Percentiles rank a stretch among this genome's conserved stretches.
Evolutionary conservation across 1,284 basidiomycete species (phyloP).

Genomic region (Melampsora americana): DNA sequence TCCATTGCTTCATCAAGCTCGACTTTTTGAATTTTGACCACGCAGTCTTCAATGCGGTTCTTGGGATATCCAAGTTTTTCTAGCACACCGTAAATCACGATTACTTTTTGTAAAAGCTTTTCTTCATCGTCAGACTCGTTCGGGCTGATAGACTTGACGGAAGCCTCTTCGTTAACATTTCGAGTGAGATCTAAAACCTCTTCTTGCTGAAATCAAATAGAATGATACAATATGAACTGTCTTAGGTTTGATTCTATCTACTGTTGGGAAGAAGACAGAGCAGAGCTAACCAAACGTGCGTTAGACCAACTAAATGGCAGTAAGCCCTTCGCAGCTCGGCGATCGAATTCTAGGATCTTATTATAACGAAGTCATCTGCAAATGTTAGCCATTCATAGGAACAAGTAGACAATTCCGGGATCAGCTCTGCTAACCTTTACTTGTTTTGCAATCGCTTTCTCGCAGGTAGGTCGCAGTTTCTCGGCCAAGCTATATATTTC

Average conservation of each 20-base stretch:
- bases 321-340: slow-evolving; percentile 68
- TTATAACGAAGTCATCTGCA: not conserved
- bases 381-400: not conserved
- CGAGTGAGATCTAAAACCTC: slow-evolving; percentile 48
- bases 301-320: slow-evolving; percentile 59
- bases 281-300: slow-evolving; percentile 46
- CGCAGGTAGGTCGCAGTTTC: slow-evolving; percentile 77
- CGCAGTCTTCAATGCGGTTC: slow-evolving; percentile 67
- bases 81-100: slow-evolving; percentile 77
- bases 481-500: slow-evolving; percentile 59
- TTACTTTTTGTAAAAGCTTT: slow-evolving; percentile 69
- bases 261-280: not conserved
- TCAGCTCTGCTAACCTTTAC: slow-evolving; percentile 58
- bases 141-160: slow-evolving; percentile 42
- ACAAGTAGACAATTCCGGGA: slow-evolving; percentile 5
- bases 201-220: slow-evolving; percentile 46
- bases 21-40: slow-evolving; percentile 62
- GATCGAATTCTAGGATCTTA: slow-evolving; percentile 80
- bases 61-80: slow-evolving; percentile 76
- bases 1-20: slow-evolving; percentile 87
- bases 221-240: not conserved
- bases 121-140: slow-evolving; percentile 61
- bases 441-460: slow-evolving; percentile 76
- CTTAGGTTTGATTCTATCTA: not conserved
- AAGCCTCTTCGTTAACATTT: slow-evolving; percentile 28